Base-by-base conservation (phyloP, 2,329 filamentous ascomycete genomes). In the Aspergillus ustus region DNA sequence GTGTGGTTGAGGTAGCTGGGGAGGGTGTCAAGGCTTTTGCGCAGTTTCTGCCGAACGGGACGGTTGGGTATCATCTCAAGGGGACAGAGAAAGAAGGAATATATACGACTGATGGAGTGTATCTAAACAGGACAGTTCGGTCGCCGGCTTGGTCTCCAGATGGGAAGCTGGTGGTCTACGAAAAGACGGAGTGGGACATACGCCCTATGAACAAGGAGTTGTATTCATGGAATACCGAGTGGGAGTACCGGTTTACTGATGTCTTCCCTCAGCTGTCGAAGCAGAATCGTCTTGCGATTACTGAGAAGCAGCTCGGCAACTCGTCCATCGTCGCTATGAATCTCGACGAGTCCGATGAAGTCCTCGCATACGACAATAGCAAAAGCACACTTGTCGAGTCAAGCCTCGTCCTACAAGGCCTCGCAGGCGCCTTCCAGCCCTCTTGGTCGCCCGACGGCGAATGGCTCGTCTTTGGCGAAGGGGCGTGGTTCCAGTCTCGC, bases 201-300 rank as follows among this genome's bases (percentile, higher is more conserved):
- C 77, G 77, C 4, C 65, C 73, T 1, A 71, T 75, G 55, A 74
- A 75, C 11, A 77, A 77, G 65, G 46, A 69, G 46, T 69, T 81
- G 6, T 80, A 75, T 63, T 75, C 72, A 63, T 81, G 73, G 72
- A 75, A 80, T 46, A 40, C 46, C 7, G 74, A 78, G 4, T 81
- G 73, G 73, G 79, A 80, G 5, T 80, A 80, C 61, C 74, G 76
- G 20, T 78, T 78, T 70, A 79, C 73, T 49, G 78, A 81, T 56
- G 76, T 81, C 3, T 80, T 81, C 67, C 78, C 79, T 0, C 67
- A 73, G 49, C 63, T 76, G 17, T 67, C 66, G 3, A 69, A 66
- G 8, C 55, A 66, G 2, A 64, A 72, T 37, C 67, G 63, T 1
- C 66, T 79, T 0, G 75, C 70, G 13, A 73, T 76, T 19, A 81